A percentile compares a stretch with the other conserved stretches of the same genome.
phyloP scores from a whole-genome alignment of 768 basidiomycete genomes.

The Kwoniella dendrophila region DNA sequence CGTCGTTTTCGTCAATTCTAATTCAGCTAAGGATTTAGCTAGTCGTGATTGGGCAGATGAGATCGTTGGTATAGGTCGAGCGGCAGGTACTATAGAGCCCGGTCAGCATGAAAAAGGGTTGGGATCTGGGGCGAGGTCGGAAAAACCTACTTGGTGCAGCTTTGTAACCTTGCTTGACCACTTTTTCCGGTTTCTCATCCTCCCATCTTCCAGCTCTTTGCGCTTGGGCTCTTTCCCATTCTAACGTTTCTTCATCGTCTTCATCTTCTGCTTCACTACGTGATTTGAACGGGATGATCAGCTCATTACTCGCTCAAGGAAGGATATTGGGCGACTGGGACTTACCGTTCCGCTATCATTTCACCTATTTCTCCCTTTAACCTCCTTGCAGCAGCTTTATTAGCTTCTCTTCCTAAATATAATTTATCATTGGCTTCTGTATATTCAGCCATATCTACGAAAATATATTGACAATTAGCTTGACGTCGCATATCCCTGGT shows the following conservation, averaged over 20 bases:
- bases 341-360: constrained; percentile 57
- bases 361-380: constrained; percentile 56
- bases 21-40: constrained; percentile 49
- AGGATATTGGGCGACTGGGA: background rate
- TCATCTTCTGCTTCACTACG: constrained; percentile 55
- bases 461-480: too few species aligned
- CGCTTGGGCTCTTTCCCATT: constrained; percentile 58
- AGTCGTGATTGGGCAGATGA: constrained; percentile 53
- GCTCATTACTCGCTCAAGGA: background rate
- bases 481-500: too few species aligned
- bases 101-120: background rate
- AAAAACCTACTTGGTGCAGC: constrained; percentile 55
- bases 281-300: background rate
- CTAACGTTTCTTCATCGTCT: constrained; percentile 55
- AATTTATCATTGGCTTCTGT: constrained; percentile 54
- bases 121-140: background rate
- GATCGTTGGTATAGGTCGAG: constrained; percentile 56
- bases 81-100: constrained; percentile 51
- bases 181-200: constrained; percentile 26
- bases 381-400: constrained; percentile 52
- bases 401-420: constrained; percentile 56
- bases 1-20: constrained; percentile 42
- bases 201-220: constrained; percentile 50
- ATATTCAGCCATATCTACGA: constrained; percentile 52
- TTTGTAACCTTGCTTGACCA: constrained; percentile 46